Conservation (phyloP, 768 basidiomycete species). For the Lentinula guzmanii region DNA sequence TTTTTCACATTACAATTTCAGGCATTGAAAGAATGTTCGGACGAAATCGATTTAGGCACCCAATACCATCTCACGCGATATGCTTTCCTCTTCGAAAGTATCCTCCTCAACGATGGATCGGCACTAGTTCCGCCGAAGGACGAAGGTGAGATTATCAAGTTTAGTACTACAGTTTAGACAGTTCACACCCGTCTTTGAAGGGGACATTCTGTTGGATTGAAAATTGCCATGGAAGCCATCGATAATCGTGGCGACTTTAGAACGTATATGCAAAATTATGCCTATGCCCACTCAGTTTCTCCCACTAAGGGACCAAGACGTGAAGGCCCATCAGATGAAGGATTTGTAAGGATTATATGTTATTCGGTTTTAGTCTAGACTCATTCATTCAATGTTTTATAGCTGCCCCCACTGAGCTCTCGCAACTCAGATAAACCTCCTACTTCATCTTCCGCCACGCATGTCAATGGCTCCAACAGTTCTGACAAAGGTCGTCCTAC, state of each 20-base stretch:
- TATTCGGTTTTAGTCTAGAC: neutral
- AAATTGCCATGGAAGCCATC: constrained; percentile 82
- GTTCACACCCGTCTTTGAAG: neutral
- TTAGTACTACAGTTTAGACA: neutral
- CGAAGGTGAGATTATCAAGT: constrained; percentile 39
- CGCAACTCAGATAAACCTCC: constrained; percentile 21
- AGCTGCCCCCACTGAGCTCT: constrained; percentile 62
- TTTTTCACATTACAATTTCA: constrained; percentile 21
- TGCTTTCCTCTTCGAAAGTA: constrained; percentile 90
- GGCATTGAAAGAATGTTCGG: constrained; percentile 91
- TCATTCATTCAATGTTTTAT: constrained; percentile 6
- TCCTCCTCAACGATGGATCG: constrained; percentile 82
- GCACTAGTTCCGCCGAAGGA: constrained; percentile 74
- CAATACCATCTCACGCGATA: constrained; percentile 96
- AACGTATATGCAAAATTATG: constrained; percentile 95
- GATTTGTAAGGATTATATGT: constrained; percentile 65
- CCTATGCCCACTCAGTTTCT: constrained; percentile 72
- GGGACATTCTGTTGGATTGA: constrained; percentile 54
- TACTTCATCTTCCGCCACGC: constrained; percentile 15
- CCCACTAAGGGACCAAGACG: constrained; percentile 68
- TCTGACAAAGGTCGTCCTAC: constrained; percentile 72
- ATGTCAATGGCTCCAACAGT: constrained; percentile 23
- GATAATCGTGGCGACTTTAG: constrained; percentile 96
- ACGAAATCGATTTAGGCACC: constrained; percentile 96
- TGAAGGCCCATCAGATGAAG: constrained; percentile 87